phyloP scores from a whole-genome alignment of 148 eudicot species.

The Tetragonia tetragonoides region DNA sequence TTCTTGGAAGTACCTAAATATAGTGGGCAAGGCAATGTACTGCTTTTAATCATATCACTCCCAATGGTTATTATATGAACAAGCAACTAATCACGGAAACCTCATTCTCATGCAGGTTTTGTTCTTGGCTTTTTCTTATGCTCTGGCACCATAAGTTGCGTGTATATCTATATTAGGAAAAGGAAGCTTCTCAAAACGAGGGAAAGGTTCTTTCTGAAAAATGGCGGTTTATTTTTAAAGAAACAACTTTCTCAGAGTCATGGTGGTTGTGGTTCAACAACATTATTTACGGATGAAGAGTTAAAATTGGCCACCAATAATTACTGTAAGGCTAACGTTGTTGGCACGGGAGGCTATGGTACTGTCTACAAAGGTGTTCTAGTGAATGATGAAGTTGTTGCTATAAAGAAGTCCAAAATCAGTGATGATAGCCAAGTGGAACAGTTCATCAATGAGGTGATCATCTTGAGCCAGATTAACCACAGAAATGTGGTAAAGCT shows the following conservation, averaged over 20 bases:
- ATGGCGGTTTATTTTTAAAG: conserved; percentile 11
- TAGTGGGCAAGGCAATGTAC: background rate
- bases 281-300: too few relatives aligned
- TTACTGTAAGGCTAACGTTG: too few relatives aligned
- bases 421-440: background rate
- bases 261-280: too few relatives aligned
- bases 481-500: conserved; percentile 4
- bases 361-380: too few relatives aligned
- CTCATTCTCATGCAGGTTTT: too few relatives aligned
- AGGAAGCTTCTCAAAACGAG: background rate
- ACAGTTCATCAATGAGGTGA: conserved; percentile 16
- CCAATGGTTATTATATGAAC: background rate
- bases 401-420: conserved; percentile 11
- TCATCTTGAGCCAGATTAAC: background rate
- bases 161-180: background rate
- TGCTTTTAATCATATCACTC: too few relatives aligned
- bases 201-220: background rate
- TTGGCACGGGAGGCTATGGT: too few relatives aligned
- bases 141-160: background rate
- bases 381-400: conserved; percentile 6
- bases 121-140: too few relatives aligned
- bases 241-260: too few relatives aligned
- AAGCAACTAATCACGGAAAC: too few relatives aligned
- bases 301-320: too few relatives aligned
- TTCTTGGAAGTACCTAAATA: background rate